phyloP scores from a whole-genome alignment of 2,329 filamentous ascomycete species.

The Talaromyces sp. region DNA sequence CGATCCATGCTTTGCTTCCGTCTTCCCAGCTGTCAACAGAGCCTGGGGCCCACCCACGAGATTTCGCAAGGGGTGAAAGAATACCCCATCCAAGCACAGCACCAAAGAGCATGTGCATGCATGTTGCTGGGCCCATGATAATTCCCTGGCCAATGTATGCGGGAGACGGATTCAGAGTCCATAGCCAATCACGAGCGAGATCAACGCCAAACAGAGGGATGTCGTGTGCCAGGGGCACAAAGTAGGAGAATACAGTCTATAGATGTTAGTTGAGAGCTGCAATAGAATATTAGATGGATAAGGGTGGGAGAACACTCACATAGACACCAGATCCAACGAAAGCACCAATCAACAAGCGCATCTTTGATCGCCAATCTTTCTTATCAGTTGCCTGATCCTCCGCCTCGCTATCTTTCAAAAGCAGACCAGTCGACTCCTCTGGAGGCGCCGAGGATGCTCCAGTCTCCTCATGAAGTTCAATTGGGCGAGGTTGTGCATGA shows the following conservation, averaged over 20 bases:
- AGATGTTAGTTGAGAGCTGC: constrained; percentile 17
- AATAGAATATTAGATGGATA: neutral
- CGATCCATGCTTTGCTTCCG: constrained; percentile 97
- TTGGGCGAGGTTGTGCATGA: neutral
- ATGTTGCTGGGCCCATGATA: constrained; percentile 96
- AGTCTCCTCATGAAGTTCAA: constrained; percentile 15
- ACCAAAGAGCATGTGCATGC: constrained; percentile 91
- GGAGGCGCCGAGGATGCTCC: constrained; percentile 35
- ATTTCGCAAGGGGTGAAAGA: constrained; percentile 84
- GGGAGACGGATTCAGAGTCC: constrained; percentile 95
- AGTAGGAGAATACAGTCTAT: constrained; percentile 84
- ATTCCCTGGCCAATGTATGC: constrained; percentile 97
- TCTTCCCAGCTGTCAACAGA: constrained; percentile 84
- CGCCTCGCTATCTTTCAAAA: constrained; percentile 51
- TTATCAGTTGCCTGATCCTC: constrained; percentile 40
- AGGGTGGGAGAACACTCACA: constrained; percentile 34
- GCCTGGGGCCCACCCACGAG: constrained; percentile 85
- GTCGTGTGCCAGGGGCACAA: constrained; percentile 79
- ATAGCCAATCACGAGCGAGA: constrained; percentile 81
- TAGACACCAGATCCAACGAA: constrained; percentile 63
- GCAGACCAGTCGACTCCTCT: constrained; percentile 46
- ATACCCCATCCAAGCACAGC: constrained; percentile 88
- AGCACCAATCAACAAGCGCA: constrained; percentile 61
- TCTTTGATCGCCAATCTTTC: constrained; percentile 64
- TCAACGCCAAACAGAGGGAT: constrained; percentile 81